Base-by-base conservation (phyloP, 2,329 filamentous ascomycete genomes). In the Fusarium sp. region DNA sequence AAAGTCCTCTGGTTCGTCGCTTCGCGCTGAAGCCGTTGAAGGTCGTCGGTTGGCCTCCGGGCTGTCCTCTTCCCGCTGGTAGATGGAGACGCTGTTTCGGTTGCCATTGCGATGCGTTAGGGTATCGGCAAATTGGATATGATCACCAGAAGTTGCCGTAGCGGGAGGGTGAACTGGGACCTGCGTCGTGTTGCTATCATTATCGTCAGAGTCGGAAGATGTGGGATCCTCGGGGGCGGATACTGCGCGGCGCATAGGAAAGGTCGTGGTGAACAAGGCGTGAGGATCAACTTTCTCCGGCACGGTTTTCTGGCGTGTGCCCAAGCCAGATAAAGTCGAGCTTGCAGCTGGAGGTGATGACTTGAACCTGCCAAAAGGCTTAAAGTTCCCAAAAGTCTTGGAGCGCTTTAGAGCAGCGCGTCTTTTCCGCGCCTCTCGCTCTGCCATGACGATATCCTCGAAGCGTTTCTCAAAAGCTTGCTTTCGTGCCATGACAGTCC, bases 401-500 rank as follows among this genome's bases (percentile, higher is more conserved):
- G 61, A 53, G 14, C 57, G 58, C 33, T 63, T 66, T 11, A 70
- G 43, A 10, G 51, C 60, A 29, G 49, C 48, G 11, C 59, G 64
- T 10, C 60, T 60, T 44, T 56, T 68, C 46, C 64, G 61, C 29
- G 68, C 70, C 48, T 76, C 73, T 27, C 73, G 71, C 55, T 79
- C 73, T 42, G 73, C 71, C 62, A 78, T 71, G 3, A 82, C 80
- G 52, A 89, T 79, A 38, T 79, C 75, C 51, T 82, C 75, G 57
- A 90, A 86, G 17, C 84, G 82, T 53, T 77, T 79, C 71, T 89
- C 83, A 63, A 91, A 91, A 10, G 84, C 85, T 54, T 79, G 77
- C 66, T 82, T 85, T 35, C 88, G 79, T 8, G 87, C 80, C 42
- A 82, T 74, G 4, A 91, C 82, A 3, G 89, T 88, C 61, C 83